A percentile compares a stretch with the other conserved stretches of the same genome.
These are phyloP conservation scores for Cryptosporidium sp. DNA, from an alignment of 169 alveolate species.

Conservation along the genomic window DNA sequence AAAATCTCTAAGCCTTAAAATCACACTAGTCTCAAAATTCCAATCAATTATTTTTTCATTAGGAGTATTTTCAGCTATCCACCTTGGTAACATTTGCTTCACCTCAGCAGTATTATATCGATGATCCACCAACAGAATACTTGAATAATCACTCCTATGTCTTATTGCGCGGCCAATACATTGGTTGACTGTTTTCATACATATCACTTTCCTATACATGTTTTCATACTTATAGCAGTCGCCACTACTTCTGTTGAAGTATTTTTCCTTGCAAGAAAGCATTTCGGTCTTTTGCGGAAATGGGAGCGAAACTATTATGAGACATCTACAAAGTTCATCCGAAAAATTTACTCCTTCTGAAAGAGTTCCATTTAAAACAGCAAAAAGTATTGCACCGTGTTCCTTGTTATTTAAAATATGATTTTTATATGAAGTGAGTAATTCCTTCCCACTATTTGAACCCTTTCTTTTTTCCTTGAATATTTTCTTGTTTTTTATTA, in stretches of 20 bases:
- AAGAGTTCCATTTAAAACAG: constrained; percentile 92
- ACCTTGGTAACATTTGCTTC: constrained; percentile 78
- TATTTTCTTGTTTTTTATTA: constrained; percentile 70
- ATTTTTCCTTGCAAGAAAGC: constrained; percentile 72
- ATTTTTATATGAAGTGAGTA: constrained; percentile 44
- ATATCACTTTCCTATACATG: constrained; percentile 84
- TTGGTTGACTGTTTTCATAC: constrained; percentile 94
- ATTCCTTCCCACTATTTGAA: constrained; percentile 28
- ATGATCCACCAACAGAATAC: constrained; percentile 90
- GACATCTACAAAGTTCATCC: constrained; percentile 93
- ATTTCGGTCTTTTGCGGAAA: constrained; percentile 85
- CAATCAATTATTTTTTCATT: background rate
- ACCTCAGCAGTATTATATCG: constrained; percentile 81
- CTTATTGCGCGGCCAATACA: constrained; percentile 97
- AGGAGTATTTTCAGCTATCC: constrained; percentile 76
- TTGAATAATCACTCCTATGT: constrained; percentile 94
- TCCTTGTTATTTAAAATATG: constrained; percentile 19
- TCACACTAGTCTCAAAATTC: constrained; percentile 31
- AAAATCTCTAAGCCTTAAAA: constrained; percentile 13
- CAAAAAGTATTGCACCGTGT: constrained; percentile 90
- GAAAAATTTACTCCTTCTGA: constrained; percentile 98
- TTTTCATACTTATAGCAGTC: constrained; percentile 39
- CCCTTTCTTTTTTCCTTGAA: constrained; percentile 75
- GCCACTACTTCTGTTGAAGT: constrained; percentile 34
- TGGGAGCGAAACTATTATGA: constrained; percentile 95